These are phyloP conservation scores for Aspergillus flavus DNA, from an alignment of 2,329 filamentous ascomycete genomes.

Conservation along the genomic window DNA sequence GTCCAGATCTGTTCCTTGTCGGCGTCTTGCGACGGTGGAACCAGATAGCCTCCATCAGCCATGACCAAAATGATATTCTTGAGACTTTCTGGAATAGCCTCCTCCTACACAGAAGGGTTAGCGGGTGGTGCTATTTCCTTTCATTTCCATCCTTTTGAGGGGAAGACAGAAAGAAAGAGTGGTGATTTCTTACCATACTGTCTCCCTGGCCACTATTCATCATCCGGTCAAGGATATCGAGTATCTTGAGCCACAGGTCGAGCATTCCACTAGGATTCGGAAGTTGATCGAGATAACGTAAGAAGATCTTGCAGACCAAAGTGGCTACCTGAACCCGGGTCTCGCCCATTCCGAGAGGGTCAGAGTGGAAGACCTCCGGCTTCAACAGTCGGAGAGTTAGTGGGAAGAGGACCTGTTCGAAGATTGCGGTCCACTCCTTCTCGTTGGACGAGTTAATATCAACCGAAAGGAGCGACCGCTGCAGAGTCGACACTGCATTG, in stretches of 20 bases:
- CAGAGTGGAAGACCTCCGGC: slow-evolving; percentile 89
- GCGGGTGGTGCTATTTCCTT: not conserved
- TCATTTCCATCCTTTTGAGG: not conserved
- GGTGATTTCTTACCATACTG: slow-evolving; percentile 66
- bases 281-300: slow-evolving; percentile 86
- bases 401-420: slow-evolving; percentile 90
- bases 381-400: slow-evolving; percentile 85
- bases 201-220: slow-evolving; percentile 96
- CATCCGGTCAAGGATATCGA: slow-evolving; percentile 91
- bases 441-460: slow-evolving; percentile 82
- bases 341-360: slow-evolving; percentile 91
- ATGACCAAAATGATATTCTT: slow-evolving; percentile 97
- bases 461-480: slow-evolving; percentile 81
- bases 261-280: slow-evolving; percentile 87
- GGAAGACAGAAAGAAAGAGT: slow-evolving; percentile 10
- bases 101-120: slow-evolving; percentile 62
- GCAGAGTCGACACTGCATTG: slow-evolving; percentile 81
- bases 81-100: slow-evolving; percentile 90
- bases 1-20: slow-evolving; percentile 59
- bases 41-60: slow-evolving; percentile 83
- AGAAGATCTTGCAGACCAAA: slow-evolving; percentile 89
- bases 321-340: slow-evolving; percentile 90
- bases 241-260: slow-evolving; percentile 87
- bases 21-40: slow-evolving; percentile 62
- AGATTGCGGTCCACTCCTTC: slow-evolving; percentile 92